Evolutionary conservation across 2,329 filamentous ascomycete species (phyloP), one percentile per base, ranked within the genome.

Genomic region (Penicillium sp.): DNA sequence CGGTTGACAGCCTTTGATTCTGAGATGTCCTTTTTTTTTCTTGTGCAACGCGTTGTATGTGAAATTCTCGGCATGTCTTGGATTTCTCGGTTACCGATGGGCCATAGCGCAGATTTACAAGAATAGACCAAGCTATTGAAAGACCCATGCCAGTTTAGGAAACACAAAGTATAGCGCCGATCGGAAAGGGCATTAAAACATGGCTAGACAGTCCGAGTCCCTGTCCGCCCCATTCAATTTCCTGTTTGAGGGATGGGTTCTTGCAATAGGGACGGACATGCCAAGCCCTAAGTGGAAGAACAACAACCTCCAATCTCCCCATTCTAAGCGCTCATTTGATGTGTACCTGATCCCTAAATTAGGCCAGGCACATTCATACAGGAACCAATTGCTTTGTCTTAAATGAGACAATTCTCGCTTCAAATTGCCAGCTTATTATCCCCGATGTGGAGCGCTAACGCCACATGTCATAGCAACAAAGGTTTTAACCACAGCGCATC

Each of bases 391-490:
- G 10, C 17, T 27, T 12, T 25, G 25, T 13, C 25, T 41, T 21
- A 21, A 40, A 41, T 4, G 21, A 53, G 33, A 35, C 42, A 53
- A 53, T 15, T 21, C 27, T 57, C 49, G 54, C 54, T 47, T 19
- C 23, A 40, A 52, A 40, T 57, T 47, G 41, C 35, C 54, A 47
- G 19, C 31, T 50, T 17, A 31, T 35, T 50, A 31, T 31, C 29
- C 19, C 23, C 35, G 21, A 12, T 47, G 54, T 56, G 48, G 54
- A 56, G 54, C 29, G 35, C 6, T 9, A 56, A 41, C 54, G 42
- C 54, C 49, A 52, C 41, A 27, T 19, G 19, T 27, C 23, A 50
- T 37, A 29, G 46, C 53, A 33, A 55, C 33, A 37, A 50, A 41
- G 25, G 33, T 48, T 37, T 37, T 12, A 21, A 40, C n/a, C 53